These are phyloP conservation scores for Hypoxylon sp. DNA, from an alignment of 2,329 filamentous ascomycete species.

Conservation along the genomic window DNA sequence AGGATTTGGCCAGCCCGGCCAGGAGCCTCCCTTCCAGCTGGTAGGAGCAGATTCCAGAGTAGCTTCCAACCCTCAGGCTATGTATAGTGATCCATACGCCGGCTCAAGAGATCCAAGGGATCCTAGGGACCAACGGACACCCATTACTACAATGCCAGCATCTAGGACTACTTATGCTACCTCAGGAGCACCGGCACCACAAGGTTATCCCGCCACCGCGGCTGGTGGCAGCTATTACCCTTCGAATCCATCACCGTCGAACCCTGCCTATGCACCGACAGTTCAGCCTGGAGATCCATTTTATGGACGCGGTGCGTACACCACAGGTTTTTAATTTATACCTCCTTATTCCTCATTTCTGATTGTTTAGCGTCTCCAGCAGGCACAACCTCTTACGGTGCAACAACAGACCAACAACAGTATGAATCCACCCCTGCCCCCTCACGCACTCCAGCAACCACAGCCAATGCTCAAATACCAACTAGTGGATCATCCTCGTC, in stretches of 20 bases:
- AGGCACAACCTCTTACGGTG: constrained; percentile 59
- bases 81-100: constrained; percentile 50
- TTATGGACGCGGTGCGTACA: constrained; percentile 72
- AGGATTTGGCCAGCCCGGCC: constrained; percentile 49
- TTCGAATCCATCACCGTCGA: constrained; percentile 51
- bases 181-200: constrained; percentile 47
- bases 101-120: constrained; percentile 40
- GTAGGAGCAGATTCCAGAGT: constrained; percentile 48
- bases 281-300: constrained; percentile 65
- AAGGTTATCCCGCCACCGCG: constrained; percentile 48
- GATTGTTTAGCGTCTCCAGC: constrained; percentile 67
- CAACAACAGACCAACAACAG: constrained; percentile 60
- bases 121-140: constrained; percentile 48
- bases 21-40: constrained; percentile 51
- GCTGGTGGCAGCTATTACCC: constrained; percentile 50
- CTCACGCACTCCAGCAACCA: constrained; percentile 47
- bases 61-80: constrained; percentile 41
- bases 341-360: constrained; percentile 51
- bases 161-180: constrained; percentile 51
- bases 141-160: constrained; percentile 50
- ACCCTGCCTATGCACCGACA: constrained; percentile 53
- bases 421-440: constrained; percentile 63
- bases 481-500: constrained; percentile 51
- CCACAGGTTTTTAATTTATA: constrained; percentile 48
- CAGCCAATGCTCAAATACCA: constrained; percentile 50